Evolutionary conservation across 805 yeast genomes (phyloP).

Genomic region (Candida jianshihensis): DNA sequence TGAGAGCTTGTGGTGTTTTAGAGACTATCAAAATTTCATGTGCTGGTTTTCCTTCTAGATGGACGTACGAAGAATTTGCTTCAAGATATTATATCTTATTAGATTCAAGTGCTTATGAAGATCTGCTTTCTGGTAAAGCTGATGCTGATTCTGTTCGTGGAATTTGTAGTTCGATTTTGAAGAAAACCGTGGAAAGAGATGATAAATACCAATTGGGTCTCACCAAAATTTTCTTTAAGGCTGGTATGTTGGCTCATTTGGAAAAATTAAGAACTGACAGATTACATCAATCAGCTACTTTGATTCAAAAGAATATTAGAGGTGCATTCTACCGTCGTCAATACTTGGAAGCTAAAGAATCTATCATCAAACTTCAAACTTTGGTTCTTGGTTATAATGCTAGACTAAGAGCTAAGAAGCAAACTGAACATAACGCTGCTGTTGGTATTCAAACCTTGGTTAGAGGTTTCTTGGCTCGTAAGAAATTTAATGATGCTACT

Average conservation of each 20-base stretch:
- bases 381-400: slow-evolving; percentile 55
- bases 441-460: slow-evolving; percentile 59
- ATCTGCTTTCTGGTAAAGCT: slow-evolving; percentile 45
- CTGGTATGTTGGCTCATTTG: slow-evolving; percentile 89
- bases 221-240: slow-evolving; percentile 90
- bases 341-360: slow-evolving; percentile 46
- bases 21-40: slow-evolving; percentile 95
- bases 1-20: slow-evolving; percentile 97
- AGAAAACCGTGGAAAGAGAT: slow-evolving; percentile 54
- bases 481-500: slow-evolving; percentile 22
- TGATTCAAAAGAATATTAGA: slow-evolving; percentile 79
- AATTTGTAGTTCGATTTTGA: slow-evolving; percentile 64
- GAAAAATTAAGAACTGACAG: slow-evolving; percentile 82
- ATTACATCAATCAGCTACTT: slow-evolving; percentile 66
- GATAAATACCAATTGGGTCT: slow-evolving; percentile 83
- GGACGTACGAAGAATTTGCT: slow-evolving; percentile 92
- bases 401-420: slow-evolving; percentile 47
- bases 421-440: slow-evolving; percentile 57
- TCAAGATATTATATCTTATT: slow-evolving; percentile 80
- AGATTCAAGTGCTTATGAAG: slow-evolving; percentile 61
- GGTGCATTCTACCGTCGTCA: slow-evolving; percentile 54
- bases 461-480: slow-evolving; percentile 49
- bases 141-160: slow-evolving; percentile 50
- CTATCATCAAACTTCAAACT: slow-evolving; percentile 54
- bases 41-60: slow-evolving; percentile 96